Evolutionary conservation across 2,329 filamentous ascomycete species (phyloP), one percentile per base, ranked within the genome.

Genomic region (Leptodontidium sp.): DNA sequence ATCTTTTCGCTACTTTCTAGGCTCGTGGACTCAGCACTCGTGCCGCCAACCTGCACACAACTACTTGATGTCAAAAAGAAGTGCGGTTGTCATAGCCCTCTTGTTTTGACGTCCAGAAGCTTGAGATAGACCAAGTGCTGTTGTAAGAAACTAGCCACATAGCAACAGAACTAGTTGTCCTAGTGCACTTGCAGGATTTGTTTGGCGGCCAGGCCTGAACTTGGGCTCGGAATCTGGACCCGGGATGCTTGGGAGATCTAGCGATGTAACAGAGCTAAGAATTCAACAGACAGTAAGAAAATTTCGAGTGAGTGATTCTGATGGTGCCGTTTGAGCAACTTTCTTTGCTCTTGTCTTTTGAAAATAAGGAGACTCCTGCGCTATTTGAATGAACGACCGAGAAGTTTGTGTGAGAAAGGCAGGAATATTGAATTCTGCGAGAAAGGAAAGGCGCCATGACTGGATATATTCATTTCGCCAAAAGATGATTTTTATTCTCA

Each of bases 21-120:
- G 45, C 45, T 49, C 45, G 7, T 21, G 21, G 21, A 21, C 21
- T 21, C 21, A 49, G 11, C 35, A 43, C 55, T 26, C 38, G 21
- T 6, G 38, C n/a, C 35, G 12, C 38, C 21, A 45, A n/a, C 57
- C 43, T 45, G 21, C 57, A 59, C 21, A 26, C 21, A 43, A 35
- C 57, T 59, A 35, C 1, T 26, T 45, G 57, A 59, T n/a, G 55
- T 59, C 35, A 43, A 59, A 43, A 43, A 40, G n/a, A 59, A 45
- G 35, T 32, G n/a, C 21, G 35, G n/a, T 59, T 59, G 35, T 29
- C 35, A 59, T 26, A 38, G 12, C 9, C 45, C 38, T 59, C 57
- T 29, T 21, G 12, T 35, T 45, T 26, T n/a, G 6, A 8, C 4
- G 12, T 59, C 21, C 21, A 21, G 40, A 59, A 59, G 57, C 57